A percentile compares a stretch with the other conserved stretches of the same genome.
Conservation (phyloP, 2,329 filamentous ascomycete species). For the Metarhizium humberi region DNA sequence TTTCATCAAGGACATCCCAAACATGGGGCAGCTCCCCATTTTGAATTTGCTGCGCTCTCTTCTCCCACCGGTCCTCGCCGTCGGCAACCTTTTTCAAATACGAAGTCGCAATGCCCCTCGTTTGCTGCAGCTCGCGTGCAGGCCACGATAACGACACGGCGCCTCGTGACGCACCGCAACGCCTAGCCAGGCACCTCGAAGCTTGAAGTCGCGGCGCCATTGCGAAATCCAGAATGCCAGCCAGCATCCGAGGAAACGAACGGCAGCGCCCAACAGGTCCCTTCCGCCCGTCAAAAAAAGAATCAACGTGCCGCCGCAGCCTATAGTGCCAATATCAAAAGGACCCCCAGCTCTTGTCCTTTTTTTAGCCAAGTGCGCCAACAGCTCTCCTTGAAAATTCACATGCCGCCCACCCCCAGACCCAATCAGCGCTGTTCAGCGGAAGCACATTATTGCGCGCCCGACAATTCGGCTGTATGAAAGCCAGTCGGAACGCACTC, state of each 20-base stretch:
- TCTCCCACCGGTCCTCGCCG: conserved; percentile 38
- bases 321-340: background rate
- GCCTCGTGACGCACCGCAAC: conserved; percentile 15
- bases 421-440: conserved; percentile 18
- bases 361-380: background rate
- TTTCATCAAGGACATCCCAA: conserved; percentile 58
- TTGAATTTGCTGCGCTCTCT: conserved; percentile 35
- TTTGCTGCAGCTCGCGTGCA: conserved; percentile 12
- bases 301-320: background rate
- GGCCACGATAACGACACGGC: conserved; percentile 10
- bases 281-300: background rate
- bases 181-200: conserved; percentile 14
- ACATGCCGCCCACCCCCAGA: conserved; percentile 12
- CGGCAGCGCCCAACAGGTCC: background rate
- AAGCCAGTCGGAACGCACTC: conserved; percentile 13
- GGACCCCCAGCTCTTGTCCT: background rate
- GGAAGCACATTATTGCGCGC: conserved; percentile 19
- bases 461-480: conserved; percentile 16
- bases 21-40: conserved; percentile 42
- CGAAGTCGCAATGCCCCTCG: conserved; percentile 29
- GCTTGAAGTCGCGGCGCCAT: conserved; percentile 1
- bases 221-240: background rate
- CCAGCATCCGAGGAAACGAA: background rate
- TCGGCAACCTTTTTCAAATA: conserved; percentile 33
- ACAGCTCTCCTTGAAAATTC: conserved; percentile 14